Evolutionary conservation across 1,139 yeast species (phyloP), one percentile per base, ranked within the genome.

Genomic region (Candida labiduridarum): DNA sequence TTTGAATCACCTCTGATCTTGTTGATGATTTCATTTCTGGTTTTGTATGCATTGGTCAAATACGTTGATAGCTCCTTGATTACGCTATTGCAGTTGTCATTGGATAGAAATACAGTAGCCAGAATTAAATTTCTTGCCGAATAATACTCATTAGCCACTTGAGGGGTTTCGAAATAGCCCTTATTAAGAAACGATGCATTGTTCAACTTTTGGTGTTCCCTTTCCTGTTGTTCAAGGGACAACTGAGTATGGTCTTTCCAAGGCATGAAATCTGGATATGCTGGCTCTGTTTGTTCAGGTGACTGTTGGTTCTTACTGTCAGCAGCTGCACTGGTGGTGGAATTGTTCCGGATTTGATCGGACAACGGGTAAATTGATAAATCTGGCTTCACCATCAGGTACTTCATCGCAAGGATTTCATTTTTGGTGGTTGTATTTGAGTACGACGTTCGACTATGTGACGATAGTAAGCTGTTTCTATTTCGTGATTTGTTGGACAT

Each of bases 221-320:
- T 57, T 44, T 60, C 62, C 8, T 61, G 54, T 49, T 60, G 54
- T 3, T 58, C 60, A 58, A 56, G 71, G 0, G 77, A 69, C 49
- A 86, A 83, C 38, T 76, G 78, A 4, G 79, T 62, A 10, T 80
- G 79, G 59, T 87, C 92, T 48, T 74, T 71, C 96, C 96, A 90
- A 0, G 95, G 89, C 50, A 74, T 74, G 64, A 84, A 89, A 67
- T 90, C 97, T 0, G 97, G 97, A 60, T 79, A 87, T 2, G 79
- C 69, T 15, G 52, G 49, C 8, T 52, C 57, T 5, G 14, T 9
- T 15, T 40, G 29, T 29, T 44, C 36, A 19, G 35, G 33, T 7
- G 11, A 25, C 16, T 11, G 25, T n/a, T 35, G 36, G 14, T 15
- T n/a, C 18, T 35, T 40, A 15, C 10, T 18, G n/a, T 40, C 41